Base-by-base conservation (phyloP, 2,329 filamentous ascomycete species). In the Rhinocladiella similis region DNA sequence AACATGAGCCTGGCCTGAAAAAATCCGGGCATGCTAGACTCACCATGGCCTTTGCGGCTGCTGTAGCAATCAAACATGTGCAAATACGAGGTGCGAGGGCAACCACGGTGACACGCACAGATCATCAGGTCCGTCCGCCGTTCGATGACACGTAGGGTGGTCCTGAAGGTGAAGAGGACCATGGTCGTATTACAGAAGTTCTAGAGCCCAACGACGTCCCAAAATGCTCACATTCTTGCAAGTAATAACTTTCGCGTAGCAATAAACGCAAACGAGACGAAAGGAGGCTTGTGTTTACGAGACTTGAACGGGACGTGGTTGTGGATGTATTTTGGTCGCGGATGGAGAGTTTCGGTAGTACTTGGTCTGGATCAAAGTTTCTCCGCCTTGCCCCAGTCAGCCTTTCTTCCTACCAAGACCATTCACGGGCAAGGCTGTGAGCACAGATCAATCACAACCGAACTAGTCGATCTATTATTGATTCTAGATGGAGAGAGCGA, bases 11-110 rank as follows among this genome's bases (percentile, higher is more conserved):
- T 5, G 38, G 38, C 38, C 10, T 38, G 12, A 22, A 19, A 27
- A n/a, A 46, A 53, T 19, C 38, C 29, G 20, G 47, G n/a, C 39
- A 25, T 25, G 22, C 22, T 25, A 19, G 18, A 48, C 43, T 53
- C 18, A 53, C 29, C 42, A 20, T 53, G 50, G 50, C 47, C 50
- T 39, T 53, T 53, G 42, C 50, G 50, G 27, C 38, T 53, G 50
- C 50, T 53, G 47, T 53, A 53, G 50, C 50, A 53, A 53, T 53
- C 2, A 10, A 41, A 43, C 25, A 29, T 18, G 27, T 36, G 41
- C 50, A 35, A 41, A 45, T 25, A 20, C 38, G 50, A 35, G 29
- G 29, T 33, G 13, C 13, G 43, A 18, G 27, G 41, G 29, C 46
- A 50, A 50, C 42, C 43, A 53, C 39, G 27, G 42, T 53, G 25